These are phyloP conservation scores for Gloeostereum incarnatum DNA, from an alignment of 768 basidiomycete genomes.

Conservation along the genomic window DNA sequence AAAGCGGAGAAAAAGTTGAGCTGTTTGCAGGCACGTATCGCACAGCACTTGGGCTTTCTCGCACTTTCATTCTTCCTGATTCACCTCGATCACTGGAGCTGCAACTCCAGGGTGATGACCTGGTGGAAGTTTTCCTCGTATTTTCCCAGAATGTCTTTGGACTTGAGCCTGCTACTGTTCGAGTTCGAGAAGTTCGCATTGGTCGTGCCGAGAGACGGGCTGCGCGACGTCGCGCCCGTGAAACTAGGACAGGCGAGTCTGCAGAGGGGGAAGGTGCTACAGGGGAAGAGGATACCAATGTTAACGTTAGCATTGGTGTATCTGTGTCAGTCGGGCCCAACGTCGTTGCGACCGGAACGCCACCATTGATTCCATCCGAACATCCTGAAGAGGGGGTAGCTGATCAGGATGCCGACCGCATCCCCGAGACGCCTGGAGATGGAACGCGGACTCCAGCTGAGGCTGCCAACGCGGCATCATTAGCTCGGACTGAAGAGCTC, in stretches of 20 bases:
- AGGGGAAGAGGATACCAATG: conserved; percentile 45
- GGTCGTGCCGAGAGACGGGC: conserved; percentile 83
- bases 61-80: conserved; percentile 88
- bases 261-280: conserved; percentile 33
- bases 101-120: conserved; percentile 85
- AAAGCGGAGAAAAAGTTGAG: conserved; percentile 89
- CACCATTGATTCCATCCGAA: conserved; percentile 27
- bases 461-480: conserved; percentile 20
- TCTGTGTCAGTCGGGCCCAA: conserved; percentile 37
- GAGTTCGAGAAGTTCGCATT: conserved; percentile 89
- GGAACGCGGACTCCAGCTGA: conserved; percentile 20
- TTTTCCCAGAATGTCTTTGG: conserved; percentile 91
- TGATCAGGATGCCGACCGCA: conserved; percentile 6
- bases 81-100: conserved; percentile 83
- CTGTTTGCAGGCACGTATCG: conserved; percentile 87
- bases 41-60: conserved; percentile 83
- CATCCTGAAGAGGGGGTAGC: conserved; percentile 24
- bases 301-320: conserved; percentile 56
- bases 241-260: conserved; percentile 45
- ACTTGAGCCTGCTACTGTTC: conserved; percentile 84
- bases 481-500: conserved; percentile 55
- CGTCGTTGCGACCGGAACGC: conserved; percentile 20
- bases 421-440: conserved; percentile 12
- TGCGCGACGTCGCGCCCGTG: conserved; percentile 71
- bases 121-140: conserved; percentile 87